Base-by-base conservation (phyloP, 106 monocot species). In the Phalaenopsis equestris region DNA sequence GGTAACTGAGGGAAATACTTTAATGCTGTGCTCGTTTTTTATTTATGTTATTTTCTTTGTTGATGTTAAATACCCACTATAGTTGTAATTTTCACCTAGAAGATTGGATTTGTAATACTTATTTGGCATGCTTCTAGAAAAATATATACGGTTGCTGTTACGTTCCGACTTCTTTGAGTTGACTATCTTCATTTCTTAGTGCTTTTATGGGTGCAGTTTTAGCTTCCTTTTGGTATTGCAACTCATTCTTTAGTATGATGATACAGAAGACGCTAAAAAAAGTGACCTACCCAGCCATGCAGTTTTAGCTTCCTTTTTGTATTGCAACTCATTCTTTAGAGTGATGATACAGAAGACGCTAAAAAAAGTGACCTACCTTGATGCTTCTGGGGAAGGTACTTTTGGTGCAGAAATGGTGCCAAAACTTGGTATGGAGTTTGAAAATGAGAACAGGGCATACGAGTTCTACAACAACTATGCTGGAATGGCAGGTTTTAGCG, bases 381-480 rank as follows among this genome's bases (percentile, higher is more conserved):
- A 72, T 78, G 39, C 78, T 73, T 6, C 78, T 64, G 41, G 41
- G 9, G 83, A 36, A 55, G 83, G 41, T 78, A 55, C 55, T 56
- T 19, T 47, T 14, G 38, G 42, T 77, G 49, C 70, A 72, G 72
- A 70, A 24, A 68, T 56, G 45, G 74, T 75, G 24, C 83, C 83
- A 77, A 70, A 83, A 83, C 23, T 83, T 39, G 79, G 73, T 56
- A 83, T 83, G 83, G 83, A 83, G 58, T 83, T 83, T 56, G 83
- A 83, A 73, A 72, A 79, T 75, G 83, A 83, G 42, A 49, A 77
- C 37, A 74, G 45, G 79, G 83, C 83, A 83, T 83, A 79, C 79
- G 78, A 75, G 41, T 83, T 83, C 74, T 83, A 83, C 83, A 83
- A 78, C 70, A 83, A 36, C 23, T 83, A 79, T 79, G 83, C 83